A percentile compares a stretch with the other conserved stretches of the same genome.
Conservation (phyloP, 768 basidiomycete species). For the Fibroporia radiculosa region DNA sequence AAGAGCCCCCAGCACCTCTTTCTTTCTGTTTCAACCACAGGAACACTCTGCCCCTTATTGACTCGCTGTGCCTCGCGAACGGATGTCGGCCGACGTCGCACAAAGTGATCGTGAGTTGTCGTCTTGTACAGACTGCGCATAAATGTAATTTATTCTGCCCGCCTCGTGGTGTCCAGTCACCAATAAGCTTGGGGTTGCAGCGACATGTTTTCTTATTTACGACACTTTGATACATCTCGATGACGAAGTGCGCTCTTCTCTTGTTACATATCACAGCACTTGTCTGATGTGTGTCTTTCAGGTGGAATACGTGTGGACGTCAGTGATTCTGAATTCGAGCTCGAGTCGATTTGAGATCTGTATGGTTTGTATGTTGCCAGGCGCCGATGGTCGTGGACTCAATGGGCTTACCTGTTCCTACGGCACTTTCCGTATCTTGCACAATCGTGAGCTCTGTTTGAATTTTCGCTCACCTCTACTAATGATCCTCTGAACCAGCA, state of each 20-base stretch:
- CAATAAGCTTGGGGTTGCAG: constrained; percentile 2
- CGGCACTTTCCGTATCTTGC: not conserved
- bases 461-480: not conserved
- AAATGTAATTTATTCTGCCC: too few relatives aligned
- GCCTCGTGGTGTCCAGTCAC: too few relatives aligned
- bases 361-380: not conserved
- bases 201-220: constrained; percentile 9
- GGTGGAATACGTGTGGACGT: not conserved
- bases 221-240: constrained; percentile 13
- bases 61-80: too few relatives aligned
- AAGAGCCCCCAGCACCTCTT: too few relatives aligned
- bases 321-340: too few relatives aligned
- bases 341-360: not conserved
- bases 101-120: too few relatives aligned
- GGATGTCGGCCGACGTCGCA: too few relatives aligned
- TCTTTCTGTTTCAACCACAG: too few relatives aligned
- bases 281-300: too few relatives aligned
- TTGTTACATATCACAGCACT: too few relatives aligned
- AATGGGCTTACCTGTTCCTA: not conserved
- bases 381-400: not conserved
- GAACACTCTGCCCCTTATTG: too few relatives aligned
- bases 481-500: not conserved
- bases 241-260: constrained; percentile 10
- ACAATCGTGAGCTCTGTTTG: not conserved
- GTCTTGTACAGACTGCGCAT: too few relatives aligned